A percentile compares a stretch with the other conserved stretches of the same genome.
Conservation (phyloP, 1,284 basidiomycete species). For the Pterulicium gracile region DNA sequence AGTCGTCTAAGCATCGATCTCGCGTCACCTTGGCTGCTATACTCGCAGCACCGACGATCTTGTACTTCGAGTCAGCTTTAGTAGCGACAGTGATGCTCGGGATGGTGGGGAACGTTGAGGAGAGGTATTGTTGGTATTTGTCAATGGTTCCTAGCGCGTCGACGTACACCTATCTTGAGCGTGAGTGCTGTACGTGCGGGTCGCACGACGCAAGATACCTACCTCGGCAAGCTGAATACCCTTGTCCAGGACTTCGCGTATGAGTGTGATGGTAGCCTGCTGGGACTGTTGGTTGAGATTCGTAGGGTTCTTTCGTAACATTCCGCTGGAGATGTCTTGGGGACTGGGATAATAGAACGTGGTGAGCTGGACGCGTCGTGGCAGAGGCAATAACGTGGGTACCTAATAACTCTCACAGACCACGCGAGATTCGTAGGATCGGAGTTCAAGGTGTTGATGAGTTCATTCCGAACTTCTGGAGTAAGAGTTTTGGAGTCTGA, state of each 20-base stretch:
- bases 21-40: slow-evolving; percentile 96
- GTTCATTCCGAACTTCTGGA: slow-evolving; percentile 52
- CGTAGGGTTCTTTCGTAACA: slow-evolving; percentile 75
- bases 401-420: slow-evolving; percentile 78
- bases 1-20: slow-evolving; percentile 82
- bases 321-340: slow-evolving; percentile 84
- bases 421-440: slow-evolving; percentile 66
- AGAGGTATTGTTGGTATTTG: slow-evolving; percentile 76
- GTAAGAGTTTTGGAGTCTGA: slow-evolving; percentile 89
- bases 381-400: too few species aligned
- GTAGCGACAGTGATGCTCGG: slow-evolving; percentile 74
- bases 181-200: not conserved
- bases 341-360: slow-evolving; percentile 63
- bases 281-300: slow-evolving; percentile 93
- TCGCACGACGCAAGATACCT: slow-evolving; percentile 3
- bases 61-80: slow-evolving; percentile 93
- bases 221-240: slow-evolving; percentile 83
- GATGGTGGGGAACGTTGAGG: slow-evolving; percentile 71
- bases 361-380: slow-evolving; percentile 7
- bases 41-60: slow-evolving; percentile 94
- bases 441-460: slow-evolving; percentile 53
- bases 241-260: slow-evolving; percentile 70
- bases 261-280: slow-evolving; percentile 84
- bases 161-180: slow-evolving; percentile 70
- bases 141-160: slow-evolving; percentile 89